A percentile compares a stretch with the other conserved stretches of the same genome.
phyloP scores from a whole-genome alignment of 2,329 filamentous ascomycete species.

The Cladosporium sp. region DNA sequence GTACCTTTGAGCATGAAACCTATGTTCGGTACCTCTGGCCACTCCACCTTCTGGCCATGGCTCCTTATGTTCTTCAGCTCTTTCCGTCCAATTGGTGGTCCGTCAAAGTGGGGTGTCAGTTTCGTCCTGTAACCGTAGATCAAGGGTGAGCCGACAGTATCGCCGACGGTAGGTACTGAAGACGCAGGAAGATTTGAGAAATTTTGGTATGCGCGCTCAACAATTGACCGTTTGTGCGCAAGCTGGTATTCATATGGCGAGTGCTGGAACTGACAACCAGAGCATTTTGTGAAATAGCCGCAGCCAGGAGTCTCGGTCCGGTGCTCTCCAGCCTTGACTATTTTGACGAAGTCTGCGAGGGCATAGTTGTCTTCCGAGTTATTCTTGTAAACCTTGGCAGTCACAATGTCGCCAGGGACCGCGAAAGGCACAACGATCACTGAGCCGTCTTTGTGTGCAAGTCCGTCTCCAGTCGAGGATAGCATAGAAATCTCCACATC shows the following conservation, averaged over 20 bases:
- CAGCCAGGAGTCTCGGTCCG: constrained; percentile 76
- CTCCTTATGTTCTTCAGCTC: constrained; percentile 36
- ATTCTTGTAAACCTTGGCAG: constrained; percentile 75
- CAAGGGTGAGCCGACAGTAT: constrained; percentile 85
- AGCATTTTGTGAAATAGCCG: constrained; percentile 81
- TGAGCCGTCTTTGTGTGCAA: constrained; percentile 66
- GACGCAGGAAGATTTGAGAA: constrained; percentile 79
- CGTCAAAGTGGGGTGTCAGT: constrained; percentile 92
- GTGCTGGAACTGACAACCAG: constrained; percentile 97
- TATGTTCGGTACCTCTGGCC: constrained; percentile 68
- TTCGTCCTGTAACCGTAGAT: constrained; percentile 96
- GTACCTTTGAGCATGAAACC: constrained; percentile 89
- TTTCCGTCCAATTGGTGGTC: constrained; percentile 53
- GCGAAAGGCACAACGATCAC: constrained; percentile 87
- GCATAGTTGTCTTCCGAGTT: constrained; percentile 63
- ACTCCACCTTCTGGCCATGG: constrained; percentile 52
- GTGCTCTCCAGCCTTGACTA: constrained; percentile 67
- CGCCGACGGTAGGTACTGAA: constrained; percentile 68
- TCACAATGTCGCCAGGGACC: constrained; percentile 76
- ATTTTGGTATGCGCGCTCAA: constrained; percentile 87
- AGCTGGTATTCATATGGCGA: constrained; percentile 84
- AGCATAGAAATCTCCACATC: constrained; percentile 77
- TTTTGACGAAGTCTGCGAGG: constrained; percentile 75
- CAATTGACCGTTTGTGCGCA: constrained; percentile 74
- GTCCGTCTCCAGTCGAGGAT: constrained; percentile 87